Conservation (phyloP, 805 yeast genomes). For the Wickerhamiella azyma region DNA sequence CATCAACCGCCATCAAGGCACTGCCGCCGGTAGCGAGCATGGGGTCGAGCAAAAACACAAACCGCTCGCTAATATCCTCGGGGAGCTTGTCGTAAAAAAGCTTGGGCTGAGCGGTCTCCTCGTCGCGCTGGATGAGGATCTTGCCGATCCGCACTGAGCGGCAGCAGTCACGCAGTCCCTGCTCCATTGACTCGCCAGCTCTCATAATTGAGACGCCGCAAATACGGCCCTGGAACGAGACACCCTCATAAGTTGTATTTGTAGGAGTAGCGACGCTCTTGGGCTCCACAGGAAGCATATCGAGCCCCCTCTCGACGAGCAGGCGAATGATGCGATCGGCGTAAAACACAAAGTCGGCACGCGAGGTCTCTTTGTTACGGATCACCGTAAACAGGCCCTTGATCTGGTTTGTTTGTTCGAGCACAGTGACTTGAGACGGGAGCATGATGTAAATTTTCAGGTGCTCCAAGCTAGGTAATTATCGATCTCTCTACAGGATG, state of each 20-base stretch:
- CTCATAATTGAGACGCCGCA: conserved; percentile 97
- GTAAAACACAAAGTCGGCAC: conserved; percentile 91
- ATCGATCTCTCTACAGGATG: background rate
- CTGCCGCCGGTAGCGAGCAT: conserved; percentile 99
- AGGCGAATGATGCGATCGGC: conserved; percentile 89
- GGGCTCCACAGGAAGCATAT: conserved; percentile 79
- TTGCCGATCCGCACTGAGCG: conserved; percentile 93
- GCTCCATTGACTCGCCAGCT: conserved; percentile 99
- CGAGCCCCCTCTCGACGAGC: conserved; percentile 89
- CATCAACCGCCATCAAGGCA: conserved; percentile 94
- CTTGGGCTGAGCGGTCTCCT: conserved; percentile 89
- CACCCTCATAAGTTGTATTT: conserved; percentile 58
- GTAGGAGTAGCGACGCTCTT: conserved; percentile 62
- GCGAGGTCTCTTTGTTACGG: conserved; percentile 62
- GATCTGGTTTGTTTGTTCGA: conserved; percentile 84
- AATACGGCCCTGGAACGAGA: conserved; percentile 74
- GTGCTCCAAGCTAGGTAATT: background rate
- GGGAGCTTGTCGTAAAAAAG: conserved; percentile 90
- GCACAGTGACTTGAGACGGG: conserved; percentile 35
- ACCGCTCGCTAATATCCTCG: conserved; percentile 75
- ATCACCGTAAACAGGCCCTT: conserved; percentile 79
- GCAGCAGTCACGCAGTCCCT: conserved; percentile 94
- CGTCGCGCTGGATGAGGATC: conserved; percentile 93
- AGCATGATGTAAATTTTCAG: background rate
- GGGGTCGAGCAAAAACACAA: conserved; percentile 86